Base-by-base conservation (phyloP, 1,284 basidiomycete species). In the Salmacisia buchloeana region DNA sequence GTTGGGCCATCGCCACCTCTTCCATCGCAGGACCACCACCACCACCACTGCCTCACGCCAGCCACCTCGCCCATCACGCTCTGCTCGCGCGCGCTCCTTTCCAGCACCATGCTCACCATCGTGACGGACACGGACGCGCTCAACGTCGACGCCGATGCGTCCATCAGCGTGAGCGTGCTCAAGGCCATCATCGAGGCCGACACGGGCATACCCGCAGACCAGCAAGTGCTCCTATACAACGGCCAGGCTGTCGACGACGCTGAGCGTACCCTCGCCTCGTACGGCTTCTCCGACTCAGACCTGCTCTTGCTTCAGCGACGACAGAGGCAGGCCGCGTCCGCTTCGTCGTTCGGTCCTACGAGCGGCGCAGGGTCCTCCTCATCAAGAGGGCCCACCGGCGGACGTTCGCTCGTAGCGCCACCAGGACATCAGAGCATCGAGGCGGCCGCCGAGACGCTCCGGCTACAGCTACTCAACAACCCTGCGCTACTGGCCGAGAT, bases 401-500 rank as follows among this genome's bases (percentile, higher is more conserved):
- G 4, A 10, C 52, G 29, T 3, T 15, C 45, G 18, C 35, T 58
- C 21, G 21, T 36, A 6, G n/a, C 38, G 9, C 29, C 25, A 5
- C 35, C 34, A 36, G 34, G 58, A 23, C 39, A 41, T 21, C 34
- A 29, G 71, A 80, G 84, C 12, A 82, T 84, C n/a, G 85, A 87
- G 67, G 89, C 88, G 63, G 91, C 94, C 71, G 83, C 89, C 29
- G 94, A 97, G 80, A 88, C 89, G 83, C 90, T 94, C 86, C 85
- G 94, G 10, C 82, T 92, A 27, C 92, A 94, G 72, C 79, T 94
- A 18, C 83, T 97, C 15, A 89, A 91, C 2, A 87, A 97, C 80
- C 91, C 92, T 0, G 75, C 83, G 0, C 81, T 96, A 34, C 89
- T 97, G 87, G 80, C 82, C 3, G 86, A 91, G 75, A 79, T 97